Conservation (phyloP, 805 yeast genomes). For the Spathaspora girioi region DNA sequence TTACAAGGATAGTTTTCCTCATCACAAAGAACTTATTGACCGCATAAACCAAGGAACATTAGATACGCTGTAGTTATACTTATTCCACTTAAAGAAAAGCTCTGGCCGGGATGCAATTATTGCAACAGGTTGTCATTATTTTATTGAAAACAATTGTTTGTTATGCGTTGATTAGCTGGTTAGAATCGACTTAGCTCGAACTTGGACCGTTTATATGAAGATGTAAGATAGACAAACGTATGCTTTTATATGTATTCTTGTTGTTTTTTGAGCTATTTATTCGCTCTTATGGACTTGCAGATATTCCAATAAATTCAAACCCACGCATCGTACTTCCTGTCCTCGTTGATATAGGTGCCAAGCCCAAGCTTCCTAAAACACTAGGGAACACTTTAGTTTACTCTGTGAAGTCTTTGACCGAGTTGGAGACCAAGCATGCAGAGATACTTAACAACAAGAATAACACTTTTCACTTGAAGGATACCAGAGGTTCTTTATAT, state of each 20-base stretch:
- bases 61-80: no score
- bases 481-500: conserved; percentile 2
- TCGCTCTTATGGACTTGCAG: background rate
- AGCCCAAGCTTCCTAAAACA: background rate
- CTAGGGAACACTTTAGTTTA: background rate
- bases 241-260: background rate
- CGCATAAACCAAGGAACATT: no score
- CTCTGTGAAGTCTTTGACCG: conserved; percentile 3
- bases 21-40: no score
- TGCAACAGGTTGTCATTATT: no score
- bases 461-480: conserved; percentile 6
- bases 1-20: no score
- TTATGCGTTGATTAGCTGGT: no score
- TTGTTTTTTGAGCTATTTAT: background rate
- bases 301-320: background rate
- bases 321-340: background rate
- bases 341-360: background rate
- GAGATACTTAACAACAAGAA: conserved; percentile 2
- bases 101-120: no score
- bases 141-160: no score
- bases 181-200: background rate
- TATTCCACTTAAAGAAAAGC: no score
- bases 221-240: background rate
- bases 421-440: conserved; percentile 2
- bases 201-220: background rate